phyloP scores from a whole-genome alignment of 1,284 basidiomycete species.

The Stygiomarasmius scandens region DNA sequence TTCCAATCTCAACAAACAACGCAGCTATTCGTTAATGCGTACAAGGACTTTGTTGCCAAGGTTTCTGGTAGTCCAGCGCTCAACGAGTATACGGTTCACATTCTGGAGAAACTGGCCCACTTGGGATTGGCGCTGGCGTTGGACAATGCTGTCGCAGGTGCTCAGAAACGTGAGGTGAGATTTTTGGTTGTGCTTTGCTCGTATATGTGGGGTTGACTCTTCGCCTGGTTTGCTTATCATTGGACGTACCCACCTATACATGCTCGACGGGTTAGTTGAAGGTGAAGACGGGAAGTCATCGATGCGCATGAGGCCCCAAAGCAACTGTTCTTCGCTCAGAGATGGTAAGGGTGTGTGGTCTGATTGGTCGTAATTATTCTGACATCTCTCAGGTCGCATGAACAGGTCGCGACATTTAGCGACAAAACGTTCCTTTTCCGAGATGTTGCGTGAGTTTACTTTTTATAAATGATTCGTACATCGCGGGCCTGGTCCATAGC shows the following conservation, averaged over 20 bases:
- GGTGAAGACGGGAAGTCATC: slow-evolving; percentile 87
- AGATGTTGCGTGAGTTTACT: slow-evolving; percentile 76
- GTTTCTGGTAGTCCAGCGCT: slow-evolving; percentile 40
- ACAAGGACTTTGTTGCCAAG: slow-evolving; percentile 54
- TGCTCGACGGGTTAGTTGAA: slow-evolving; percentile 92
- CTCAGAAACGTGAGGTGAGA: slow-evolving; percentile 70
- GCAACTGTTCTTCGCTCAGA: slow-evolving; percentile 78
- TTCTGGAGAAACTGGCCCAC: slow-evolving; percentile 70
- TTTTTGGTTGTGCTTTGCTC: slow-evolving; percentile 38
- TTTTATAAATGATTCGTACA: neutral
- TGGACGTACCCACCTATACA: slow-evolving; percentile 84
- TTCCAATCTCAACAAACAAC: slow-evolving; percentile 73
- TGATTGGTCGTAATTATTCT: slow-evolving; percentile 6
- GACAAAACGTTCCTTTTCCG: slow-evolving; percentile 88
- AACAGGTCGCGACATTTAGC: slow-evolving; percentile 77
- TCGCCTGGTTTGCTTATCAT: slow-evolving; percentile 88
- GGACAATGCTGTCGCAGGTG: slow-evolving; percentile 57
- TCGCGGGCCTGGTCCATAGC: slow-evolving; percentile 84
- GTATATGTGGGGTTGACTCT: slow-evolving; percentile 86
- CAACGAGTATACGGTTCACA: slow-evolving; percentile 48
- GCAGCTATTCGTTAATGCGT: slow-evolving; percentile 64
- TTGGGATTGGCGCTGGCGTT: slow-evolving; percentile 66
- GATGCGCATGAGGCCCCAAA: slow-evolving; percentile 87
- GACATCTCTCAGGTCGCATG: slow-evolving; percentile 64
- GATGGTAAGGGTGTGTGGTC: slow-evolving; percentile 62